Conservation (phyloP, 257 asterid species). For the Handroanthus guayacan region DNA sequence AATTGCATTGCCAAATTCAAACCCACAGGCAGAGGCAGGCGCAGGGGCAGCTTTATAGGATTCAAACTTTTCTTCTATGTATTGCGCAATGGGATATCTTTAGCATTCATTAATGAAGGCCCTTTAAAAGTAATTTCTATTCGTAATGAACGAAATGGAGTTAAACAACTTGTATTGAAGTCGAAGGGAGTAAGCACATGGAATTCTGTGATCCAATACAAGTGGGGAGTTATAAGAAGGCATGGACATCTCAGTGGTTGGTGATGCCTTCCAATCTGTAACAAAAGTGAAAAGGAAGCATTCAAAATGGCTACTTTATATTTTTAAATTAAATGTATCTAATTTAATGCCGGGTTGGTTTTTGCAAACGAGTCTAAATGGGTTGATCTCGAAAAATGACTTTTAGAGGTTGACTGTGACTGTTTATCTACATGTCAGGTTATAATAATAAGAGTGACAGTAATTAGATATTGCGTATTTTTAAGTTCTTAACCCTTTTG, state of each 20-base stretch:
- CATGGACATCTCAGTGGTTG: constrained; percentile 54
- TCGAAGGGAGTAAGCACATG: constrained; percentile 46
- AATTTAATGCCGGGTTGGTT: neutral
- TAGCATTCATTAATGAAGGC: constrained; percentile 11
- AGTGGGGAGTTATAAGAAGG: constrained; percentile 41
- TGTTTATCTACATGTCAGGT: constrained; percentile 29
- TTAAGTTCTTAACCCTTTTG: neutral
- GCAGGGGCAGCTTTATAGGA: neutral
- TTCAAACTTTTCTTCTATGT: neutral
- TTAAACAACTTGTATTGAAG: constrained; percentile 38
- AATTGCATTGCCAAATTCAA: constrained; percentile 27
- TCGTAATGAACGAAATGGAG: constrained; percentile 13
- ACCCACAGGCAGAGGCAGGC: neutral
- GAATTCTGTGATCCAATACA: constrained; percentile 39
- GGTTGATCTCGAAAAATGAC: constrained; percentile 1
- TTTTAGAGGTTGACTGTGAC: constrained; percentile 41
- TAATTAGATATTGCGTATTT: neutral
- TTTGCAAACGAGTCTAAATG: neutral
- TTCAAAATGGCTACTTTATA: constrained; percentile 13
- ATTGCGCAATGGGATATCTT: constrained; percentile 2
- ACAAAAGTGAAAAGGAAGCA: constrained; percentile 40
- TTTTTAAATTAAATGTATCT: neutral
- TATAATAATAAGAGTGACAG: neutral
- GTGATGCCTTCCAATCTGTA: constrained; percentile 41
- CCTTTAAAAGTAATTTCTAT: neutral